Conservation (phyloP, 352 stramenopile genomes). For the Pythium insidiosum region DNA sequence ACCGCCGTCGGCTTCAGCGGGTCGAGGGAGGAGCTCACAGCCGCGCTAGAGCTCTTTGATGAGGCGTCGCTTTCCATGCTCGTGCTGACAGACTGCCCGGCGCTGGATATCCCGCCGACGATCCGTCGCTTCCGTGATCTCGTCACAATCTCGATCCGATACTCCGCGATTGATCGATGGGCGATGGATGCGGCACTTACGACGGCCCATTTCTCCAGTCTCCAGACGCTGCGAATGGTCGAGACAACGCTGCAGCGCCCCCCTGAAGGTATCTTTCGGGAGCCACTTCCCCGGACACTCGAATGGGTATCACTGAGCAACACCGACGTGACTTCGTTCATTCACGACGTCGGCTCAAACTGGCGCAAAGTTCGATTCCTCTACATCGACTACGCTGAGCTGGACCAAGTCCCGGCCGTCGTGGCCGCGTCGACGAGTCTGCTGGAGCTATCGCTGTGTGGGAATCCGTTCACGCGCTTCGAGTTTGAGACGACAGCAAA, state of each 20-base stretch:
- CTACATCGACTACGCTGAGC: no score
- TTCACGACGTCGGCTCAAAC: no score
- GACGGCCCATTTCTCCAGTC: neutral
- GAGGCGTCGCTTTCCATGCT: neutral
- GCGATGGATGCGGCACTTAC: neutral
- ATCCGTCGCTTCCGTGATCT: conserved; percentile 1
- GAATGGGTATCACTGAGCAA: conserved; percentile 7
- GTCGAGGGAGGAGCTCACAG: neutral
- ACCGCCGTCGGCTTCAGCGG: neutral
- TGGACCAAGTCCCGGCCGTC: no score
- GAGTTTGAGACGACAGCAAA: no score
- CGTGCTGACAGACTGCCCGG: conserved; percentile 1
- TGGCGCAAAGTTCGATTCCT: no score
- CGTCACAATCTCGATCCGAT: neutral
- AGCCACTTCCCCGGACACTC: neutral
- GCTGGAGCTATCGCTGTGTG: no score
- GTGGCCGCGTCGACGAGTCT: no score
- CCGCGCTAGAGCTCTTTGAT: neutral
- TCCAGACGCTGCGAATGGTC: neutral
- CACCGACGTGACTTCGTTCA: neutral
- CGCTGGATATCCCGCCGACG: neutral
- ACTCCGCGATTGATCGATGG: conserved; percentile 1
- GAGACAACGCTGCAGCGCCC: no score
- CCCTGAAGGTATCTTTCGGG: neutral
- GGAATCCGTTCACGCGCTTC: no score